A percentile compares a stretch with the other conserved stretches of the same genome.
Evolutionary conservation across 116 monocot species (phyloP).

Genomic region (Iris pallida): DNA sequence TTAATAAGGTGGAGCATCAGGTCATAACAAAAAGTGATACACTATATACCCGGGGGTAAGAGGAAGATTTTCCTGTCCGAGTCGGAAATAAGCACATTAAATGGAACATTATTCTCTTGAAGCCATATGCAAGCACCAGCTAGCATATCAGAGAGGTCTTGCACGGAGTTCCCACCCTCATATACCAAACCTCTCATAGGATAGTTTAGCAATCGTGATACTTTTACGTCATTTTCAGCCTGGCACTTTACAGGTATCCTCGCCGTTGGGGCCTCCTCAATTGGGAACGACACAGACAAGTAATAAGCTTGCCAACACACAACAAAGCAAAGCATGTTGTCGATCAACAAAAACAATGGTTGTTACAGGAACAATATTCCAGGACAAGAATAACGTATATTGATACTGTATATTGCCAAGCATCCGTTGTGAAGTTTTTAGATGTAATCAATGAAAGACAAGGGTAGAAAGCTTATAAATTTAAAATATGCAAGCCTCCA

Average conservation of each 20-base stretch:
- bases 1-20: too few relatives aligned
- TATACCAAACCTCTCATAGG: slow-evolving; percentile 65
- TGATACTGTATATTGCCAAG: too few relatives aligned
- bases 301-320: slow-evolving; percentile 49
- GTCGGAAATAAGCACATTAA: slow-evolving; percentile 9
- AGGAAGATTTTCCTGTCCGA: background rate
- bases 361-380: slow-evolving; percentile 46
- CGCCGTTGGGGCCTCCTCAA: slow-evolving; percentile 40
- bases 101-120: slow-evolving; percentile 6
- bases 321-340: background rate
- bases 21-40: too few relatives aligned
- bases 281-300: slow-evolving; percentile 52
- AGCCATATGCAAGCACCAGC: slow-evolving; percentile 2
- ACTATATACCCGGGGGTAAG: slow-evolving; percentile 5
- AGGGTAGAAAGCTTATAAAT: too few relatives aligned
- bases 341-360: background rate
- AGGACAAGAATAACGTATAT: slow-evolving; percentile 37
- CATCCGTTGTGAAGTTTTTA: too few relatives aligned
- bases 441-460: too few relatives aligned
- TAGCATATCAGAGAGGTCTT: background rate
- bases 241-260: slow-evolving; percentile 18
- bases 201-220: slow-evolving; percentile 39
- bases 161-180: slow-evolving; percentile 26
- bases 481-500: too few relatives aligned
- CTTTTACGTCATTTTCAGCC: slow-evolving; percentile 11